phyloP scores from a whole-genome alignment of 306 rosid genomes.

The Dryas drummondii region DNA sequence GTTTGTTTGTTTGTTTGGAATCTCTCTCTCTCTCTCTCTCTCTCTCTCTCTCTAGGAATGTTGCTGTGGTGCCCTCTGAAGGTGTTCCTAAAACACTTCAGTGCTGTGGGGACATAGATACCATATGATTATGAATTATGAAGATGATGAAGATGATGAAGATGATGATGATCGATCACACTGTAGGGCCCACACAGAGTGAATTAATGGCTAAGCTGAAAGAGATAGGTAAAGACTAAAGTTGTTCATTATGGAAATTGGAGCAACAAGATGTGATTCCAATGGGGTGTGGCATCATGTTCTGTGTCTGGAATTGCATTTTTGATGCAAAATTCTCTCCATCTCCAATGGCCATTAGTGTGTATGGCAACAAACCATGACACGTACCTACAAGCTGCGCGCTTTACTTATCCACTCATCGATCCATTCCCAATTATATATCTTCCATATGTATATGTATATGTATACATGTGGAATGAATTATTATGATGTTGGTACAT shows the following conservation, averaged over 20 bases:
- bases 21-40: neutral
- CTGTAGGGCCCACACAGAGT: slow-evolving; percentile 6
- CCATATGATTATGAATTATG: neutral
- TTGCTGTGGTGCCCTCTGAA: slow-evolving; percentile 11
- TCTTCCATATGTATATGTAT: no score
- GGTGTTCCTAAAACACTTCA: slow-evolving; percentile 4
- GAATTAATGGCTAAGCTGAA: slow-evolving; percentile 17
- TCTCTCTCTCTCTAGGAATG: slow-evolving; percentile 3
- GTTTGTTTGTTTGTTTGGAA: no score
- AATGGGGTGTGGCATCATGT: slow-evolving; percentile 50
- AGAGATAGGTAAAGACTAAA: slow-evolving; percentile 21
- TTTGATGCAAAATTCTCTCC: slow-evolving; percentile 27
- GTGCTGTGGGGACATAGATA: neutral
- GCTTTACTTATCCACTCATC: no score
- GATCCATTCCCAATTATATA: no score
- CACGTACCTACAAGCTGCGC: slow-evolving; percentile 26
- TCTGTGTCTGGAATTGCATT: slow-evolving; percentile 16
- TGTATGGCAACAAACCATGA: slow-evolving; percentile 22
- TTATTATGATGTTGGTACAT: no score
- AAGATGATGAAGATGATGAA: neutral
- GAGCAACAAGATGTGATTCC: slow-evolving; percentile 57
- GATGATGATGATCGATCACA: neutral
- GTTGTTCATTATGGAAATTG: slow-evolving; percentile 17
- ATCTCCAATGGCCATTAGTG: neutral
- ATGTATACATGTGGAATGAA: no score